Conservation (phyloP, 2,329 filamentous ascomycete genomes). For the Colletotrichum liriopes region DNA sequence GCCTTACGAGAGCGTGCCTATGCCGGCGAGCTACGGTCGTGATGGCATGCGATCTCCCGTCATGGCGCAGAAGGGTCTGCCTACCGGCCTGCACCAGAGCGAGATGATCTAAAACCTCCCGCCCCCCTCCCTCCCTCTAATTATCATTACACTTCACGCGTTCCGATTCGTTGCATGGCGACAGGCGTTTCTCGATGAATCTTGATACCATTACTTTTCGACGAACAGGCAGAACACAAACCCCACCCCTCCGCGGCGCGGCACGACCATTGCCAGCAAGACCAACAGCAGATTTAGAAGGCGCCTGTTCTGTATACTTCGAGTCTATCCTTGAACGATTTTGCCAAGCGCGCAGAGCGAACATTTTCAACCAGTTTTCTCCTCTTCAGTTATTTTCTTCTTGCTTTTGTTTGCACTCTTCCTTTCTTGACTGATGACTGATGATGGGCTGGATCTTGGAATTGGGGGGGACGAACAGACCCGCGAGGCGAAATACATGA, state of each 20-base stretch:
- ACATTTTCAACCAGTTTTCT: slow-evolving; percentile 8
- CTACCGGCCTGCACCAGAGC: slow-evolving; percentile 67
- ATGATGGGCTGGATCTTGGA: slow-evolving; percentile 35
- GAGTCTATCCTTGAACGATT: slow-evolving; percentile 41
- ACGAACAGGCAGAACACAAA: slow-evolving; percentile 14
- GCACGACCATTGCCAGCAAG: slow-evolving; percentile 16
- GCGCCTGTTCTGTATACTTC: slow-evolving; percentile 41
- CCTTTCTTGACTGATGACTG: slow-evolving; percentile 38
- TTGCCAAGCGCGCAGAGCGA: slow-evolving; percentile 39
- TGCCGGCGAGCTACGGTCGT: slow-evolving; percentile 57
- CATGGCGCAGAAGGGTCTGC: slow-evolving; percentile 54
- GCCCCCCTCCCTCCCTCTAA: slow-evolving; percentile 11
- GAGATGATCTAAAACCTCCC: slow-evolving; percentile 66
- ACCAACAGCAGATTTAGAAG: slow-evolving; percentile 22
- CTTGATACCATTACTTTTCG: slow-evolving; percentile 42
- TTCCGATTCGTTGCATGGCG: slow-evolving; percentile 56
- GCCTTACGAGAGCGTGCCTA: slow-evolving; percentile 61
- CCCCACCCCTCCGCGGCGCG: neutral
- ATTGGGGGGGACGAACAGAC: slow-evolving; percentile 10
- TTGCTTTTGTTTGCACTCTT: slow-evolving; percentile 5
- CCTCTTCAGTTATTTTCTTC: slow-evolving; percentile 3
- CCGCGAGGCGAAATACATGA: slow-evolving; percentile 29
- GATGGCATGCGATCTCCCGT: slow-evolving; percentile 52
- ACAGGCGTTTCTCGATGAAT: slow-evolving; percentile 53
- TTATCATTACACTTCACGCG: slow-evolving; percentile 40